A percentile compares a stretch with the other conserved stretches of the same genome.
These are phyloP conservation scores for Chaetomium cochliodes DNA, from an alignment of 495 filamentous ascomycete genomes.

Conservation along the genomic window DNA sequence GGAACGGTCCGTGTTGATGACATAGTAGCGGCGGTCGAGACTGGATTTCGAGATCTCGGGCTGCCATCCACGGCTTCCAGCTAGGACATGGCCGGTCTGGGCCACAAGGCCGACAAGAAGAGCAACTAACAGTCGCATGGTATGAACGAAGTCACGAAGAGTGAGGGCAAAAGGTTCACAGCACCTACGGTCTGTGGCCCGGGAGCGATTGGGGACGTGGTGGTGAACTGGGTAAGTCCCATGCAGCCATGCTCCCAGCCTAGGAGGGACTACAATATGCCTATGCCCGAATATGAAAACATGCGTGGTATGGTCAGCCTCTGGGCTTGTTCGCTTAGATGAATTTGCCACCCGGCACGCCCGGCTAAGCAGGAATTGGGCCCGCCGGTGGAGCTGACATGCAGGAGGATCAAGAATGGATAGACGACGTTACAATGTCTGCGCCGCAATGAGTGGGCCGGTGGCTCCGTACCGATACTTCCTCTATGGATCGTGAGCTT, in stretches of 20 bases:
- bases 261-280: background rate
- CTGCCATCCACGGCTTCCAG: background rate
- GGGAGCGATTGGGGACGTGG: background rate
- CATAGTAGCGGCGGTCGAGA: constrained; percentile 8
- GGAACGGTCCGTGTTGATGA: constrained; percentile 3
- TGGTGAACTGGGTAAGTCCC: background rate
- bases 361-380: background rate
- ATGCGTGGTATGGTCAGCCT: background rate
- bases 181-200: background rate
- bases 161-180: background rate
- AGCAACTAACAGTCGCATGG: background rate
- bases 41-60: background rate
- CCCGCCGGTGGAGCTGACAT: background rate
- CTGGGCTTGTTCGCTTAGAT: background rate
- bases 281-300: background rate
- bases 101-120: background rate
- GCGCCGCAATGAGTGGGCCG: background rate
- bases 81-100: background rate
- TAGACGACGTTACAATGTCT: background rate
- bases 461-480: background rate
- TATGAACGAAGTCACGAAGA: background rate
- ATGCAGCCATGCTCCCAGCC: background rate
- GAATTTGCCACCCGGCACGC: background rate
- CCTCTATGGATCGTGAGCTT: background rate
- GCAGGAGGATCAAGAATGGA: background rate